Conservation (phyloP, 169 alveolate species). For the Amoebophrya sp. region DNA sequence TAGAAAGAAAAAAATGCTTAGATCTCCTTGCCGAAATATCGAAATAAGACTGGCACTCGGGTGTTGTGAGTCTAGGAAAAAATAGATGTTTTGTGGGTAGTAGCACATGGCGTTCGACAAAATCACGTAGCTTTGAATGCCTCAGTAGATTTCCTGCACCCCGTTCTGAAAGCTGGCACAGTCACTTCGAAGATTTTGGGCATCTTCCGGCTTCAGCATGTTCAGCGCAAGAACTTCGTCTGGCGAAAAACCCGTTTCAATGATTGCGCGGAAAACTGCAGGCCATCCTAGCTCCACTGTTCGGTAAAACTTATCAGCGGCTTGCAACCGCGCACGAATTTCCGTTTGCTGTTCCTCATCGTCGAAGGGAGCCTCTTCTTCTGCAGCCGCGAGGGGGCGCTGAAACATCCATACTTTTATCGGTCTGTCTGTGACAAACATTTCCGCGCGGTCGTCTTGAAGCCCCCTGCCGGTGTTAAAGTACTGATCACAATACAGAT, state of each 20-base stretch:
- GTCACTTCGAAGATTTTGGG: not conserved
- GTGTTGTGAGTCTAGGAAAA: too few species aligned
- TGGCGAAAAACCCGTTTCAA: not conserved
- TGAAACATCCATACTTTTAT: not conserved
- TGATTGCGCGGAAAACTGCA: not conserved
- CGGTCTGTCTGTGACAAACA: not conserved
- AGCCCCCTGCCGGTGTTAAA: not conserved
- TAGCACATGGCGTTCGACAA: too few species aligned
- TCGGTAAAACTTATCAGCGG: not conserved
- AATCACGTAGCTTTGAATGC: too few species aligned
- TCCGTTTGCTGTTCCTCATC: not conserved
- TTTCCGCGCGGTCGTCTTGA: not conserved
- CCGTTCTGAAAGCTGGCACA: not conserved
- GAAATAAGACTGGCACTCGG: too few species aligned
- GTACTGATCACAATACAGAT: not conserved
- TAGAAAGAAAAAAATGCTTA: too few species aligned
- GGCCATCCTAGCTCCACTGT: not conserved
- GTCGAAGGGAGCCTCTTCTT: not conserved
- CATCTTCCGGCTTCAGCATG: not conserved
- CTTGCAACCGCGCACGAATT: not conserved
- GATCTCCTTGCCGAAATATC: too few species aligned
- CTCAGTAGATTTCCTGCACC: not conserved
- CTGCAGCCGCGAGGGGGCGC: not conserved
- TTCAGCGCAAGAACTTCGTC: not conserved
- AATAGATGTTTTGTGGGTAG: too few species aligned